phyloP scores from a whole-genome alignment of 352 stramenopile genomes.

The Phytophthora niederhauseri region DNA sequence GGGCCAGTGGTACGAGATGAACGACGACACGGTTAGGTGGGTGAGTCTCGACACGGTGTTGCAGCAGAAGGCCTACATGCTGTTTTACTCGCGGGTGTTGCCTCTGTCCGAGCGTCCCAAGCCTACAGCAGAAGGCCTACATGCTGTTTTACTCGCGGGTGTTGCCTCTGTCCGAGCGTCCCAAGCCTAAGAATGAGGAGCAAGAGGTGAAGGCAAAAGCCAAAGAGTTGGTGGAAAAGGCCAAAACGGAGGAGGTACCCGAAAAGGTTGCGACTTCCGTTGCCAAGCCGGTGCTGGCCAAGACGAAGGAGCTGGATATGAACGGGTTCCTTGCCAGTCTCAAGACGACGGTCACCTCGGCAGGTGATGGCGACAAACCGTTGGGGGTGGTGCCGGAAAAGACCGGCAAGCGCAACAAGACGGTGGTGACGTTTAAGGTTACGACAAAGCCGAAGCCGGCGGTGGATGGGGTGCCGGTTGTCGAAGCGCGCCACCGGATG shows the following conservation, averaged over 20 bases:
- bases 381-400: constrained; percentile 24
- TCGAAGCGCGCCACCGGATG: constrained; percentile 12
- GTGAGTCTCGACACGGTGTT: constrained; percentile 88
- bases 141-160: constrained; percentile 92
- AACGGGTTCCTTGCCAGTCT: constrained; percentile 71
- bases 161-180: constrained; percentile 50
- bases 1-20: constrained; percentile 94
- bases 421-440: constrained; percentile 48
- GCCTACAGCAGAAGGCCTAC: constrained; percentile 79
- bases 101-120: constrained; percentile 48
- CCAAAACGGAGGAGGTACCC: constrained; percentile 21
- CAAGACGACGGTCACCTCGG: constrained; percentile 41
- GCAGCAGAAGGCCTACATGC: constrained; percentile 90
- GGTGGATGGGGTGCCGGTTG: constrained; percentile 3
- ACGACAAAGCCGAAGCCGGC: constrained; percentile 18
- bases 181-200: constrained; percentile 41
- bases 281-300: constrained; percentile 26
- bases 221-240: constrained; percentile 20
- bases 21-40: constrained; percentile 89
- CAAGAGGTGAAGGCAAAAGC: constrained; percentile 34
- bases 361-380: constrained; percentile 11
- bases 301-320: constrained; percentile 64
- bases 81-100: constrained; percentile 89
- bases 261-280: constrained; percentile 10
- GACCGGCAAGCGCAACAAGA: constrained; percentile 29